These are phyloP conservation scores for Naegleria fowleri DNA, from an alignment of 208 protist species.

Conservation along the genomic window DNA sequence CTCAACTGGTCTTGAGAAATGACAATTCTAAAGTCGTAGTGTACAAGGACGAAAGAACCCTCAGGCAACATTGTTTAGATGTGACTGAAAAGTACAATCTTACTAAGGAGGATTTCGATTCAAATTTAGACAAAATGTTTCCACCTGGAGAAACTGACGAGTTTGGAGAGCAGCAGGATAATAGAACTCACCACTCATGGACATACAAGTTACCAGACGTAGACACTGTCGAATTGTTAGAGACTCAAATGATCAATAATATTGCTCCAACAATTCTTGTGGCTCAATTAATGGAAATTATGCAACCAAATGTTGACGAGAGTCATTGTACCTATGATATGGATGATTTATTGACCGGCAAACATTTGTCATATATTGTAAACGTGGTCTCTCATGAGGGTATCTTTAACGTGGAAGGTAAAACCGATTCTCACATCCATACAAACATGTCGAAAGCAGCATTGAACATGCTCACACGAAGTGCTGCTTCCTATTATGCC, in stretches of 20 bases:
- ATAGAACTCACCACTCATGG: neutral
- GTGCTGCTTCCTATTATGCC: constrained; percentile 76
- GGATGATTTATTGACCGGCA: neutral
- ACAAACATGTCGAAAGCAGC: constrained; percentile 98
- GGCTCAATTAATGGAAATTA: neutral
- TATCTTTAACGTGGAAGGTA: constrained; percentile 58
- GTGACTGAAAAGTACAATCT: neutral
- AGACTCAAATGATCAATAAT: constrained; percentile 24
- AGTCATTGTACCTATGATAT: neutral
- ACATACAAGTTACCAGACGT: neutral
- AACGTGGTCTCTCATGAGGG: constrained; percentile 12
- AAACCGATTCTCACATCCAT: constrained; percentile 78
- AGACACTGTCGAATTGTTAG: constrained; percentile 1
- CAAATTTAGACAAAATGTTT: neutral
- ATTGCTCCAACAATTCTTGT: constrained; percentile 17
- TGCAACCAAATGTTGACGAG: neutral
- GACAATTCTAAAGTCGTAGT: neutral
- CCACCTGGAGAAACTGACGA: neutral
- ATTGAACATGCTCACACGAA: constrained; percentile 97
- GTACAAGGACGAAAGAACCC: neutral
- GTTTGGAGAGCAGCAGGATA: constrained; percentile 7
- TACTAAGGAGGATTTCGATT: neutral
- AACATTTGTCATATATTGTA: neutral
- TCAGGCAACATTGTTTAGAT: neutral
- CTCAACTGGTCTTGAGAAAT: neutral